Conservation (phyloP, 1,284 basidiomycete genomes). For the Trametes polyzona region DNA sequence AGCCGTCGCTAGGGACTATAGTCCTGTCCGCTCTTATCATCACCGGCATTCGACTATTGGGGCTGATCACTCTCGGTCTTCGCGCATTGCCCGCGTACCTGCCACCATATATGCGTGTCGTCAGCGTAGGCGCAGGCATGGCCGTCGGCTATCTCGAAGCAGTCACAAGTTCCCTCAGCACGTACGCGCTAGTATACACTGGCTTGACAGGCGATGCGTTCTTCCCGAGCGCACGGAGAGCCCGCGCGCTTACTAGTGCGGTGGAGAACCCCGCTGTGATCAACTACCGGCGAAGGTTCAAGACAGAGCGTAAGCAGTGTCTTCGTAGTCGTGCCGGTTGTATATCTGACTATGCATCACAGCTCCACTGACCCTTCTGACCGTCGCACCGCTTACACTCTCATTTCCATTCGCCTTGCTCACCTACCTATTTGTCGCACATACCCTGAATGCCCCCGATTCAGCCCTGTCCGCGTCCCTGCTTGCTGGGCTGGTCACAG, state of each 20-base stretch:
- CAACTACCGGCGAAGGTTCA: conserved; percentile 52
- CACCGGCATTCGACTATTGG: conserved; percentile 64
- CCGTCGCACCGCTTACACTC: conserved; percentile 79
- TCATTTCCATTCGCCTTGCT: conserved; percentile 80
- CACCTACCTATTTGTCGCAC: conserved; percentile 88
- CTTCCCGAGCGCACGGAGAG: conserved; percentile 75
- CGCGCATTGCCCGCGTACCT: conserved; percentile 62
- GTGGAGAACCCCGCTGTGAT: conserved; percentile 44
- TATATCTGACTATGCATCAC: conserved; percentile 26
- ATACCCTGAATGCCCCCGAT: conserved; percentile 76
- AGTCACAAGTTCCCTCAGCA: conserved; percentile 76
- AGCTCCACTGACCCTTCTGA: conserved; percentile 76
- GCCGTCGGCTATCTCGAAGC: conserved; percentile 61
- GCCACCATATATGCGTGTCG: conserved; percentile 46
- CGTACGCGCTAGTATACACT: conserved; percentile 82
- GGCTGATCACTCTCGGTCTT: conserved; percentile 52
- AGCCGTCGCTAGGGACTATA: conserved; percentile 82
- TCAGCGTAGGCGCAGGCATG: conserved; percentile 46
- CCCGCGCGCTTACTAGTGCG: conserved; percentile 57
- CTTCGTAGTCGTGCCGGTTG: not conserved
- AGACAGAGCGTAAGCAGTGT: conserved; percentile 56
- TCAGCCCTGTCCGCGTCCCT: conserved; percentile 80
- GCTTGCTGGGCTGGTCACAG: conserved; percentile 80
- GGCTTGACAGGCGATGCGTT: conserved; percentile 88
- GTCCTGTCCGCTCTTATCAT: conserved; percentile 79